Base-by-base conservation (phyloP, 495 filamentous ascomycete species). In the Glonium stellatum region DNA sequence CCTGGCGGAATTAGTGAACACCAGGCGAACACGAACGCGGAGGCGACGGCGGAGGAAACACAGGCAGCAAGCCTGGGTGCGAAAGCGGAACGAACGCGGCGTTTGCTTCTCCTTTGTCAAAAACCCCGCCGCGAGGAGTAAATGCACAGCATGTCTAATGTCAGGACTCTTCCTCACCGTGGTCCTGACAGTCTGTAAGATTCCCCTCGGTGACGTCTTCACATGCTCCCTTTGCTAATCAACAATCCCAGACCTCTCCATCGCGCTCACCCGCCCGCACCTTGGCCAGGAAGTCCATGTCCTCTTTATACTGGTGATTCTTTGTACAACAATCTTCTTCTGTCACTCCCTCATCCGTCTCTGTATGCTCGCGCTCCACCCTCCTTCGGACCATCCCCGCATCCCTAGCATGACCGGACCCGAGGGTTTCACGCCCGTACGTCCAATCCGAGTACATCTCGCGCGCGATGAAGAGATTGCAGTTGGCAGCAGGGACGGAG, bases 271-370 rank as follows among this genome's bases (percentile, higher is more conserved):
- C 19, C 74, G 79, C 55, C 80, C 68, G 66, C 73, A 57, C 55
- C 63, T 73, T 58, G 79, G 77, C 55, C 78, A 79, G 68, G 82
- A 87, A 71, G 82, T 90, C 63, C 87, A 89, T 57, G 80, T 90
- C 49, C 74, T 91, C 50, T 79, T 92, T 57, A 85, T 93, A 54
- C 76, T 95, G 49, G 77, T 89, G 67, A 85, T 92, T 63, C 64
- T 92, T 52, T 71, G 84, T 42, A 78, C 84, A 55, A 84, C 85
- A 4, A 84, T 95, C 65, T 79, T 92, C 71, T 92, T 92, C 75
- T 86, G 82, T 64, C 87, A 96, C 75, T 81, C 83, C 25, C 73
- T 92, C 8, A 81, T 90, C 55, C 82, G 86, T 12, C 79, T 92
- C 21, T 86, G 82, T 72, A 82, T 92, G 77, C 69, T 84, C 37